Percentiles rank a stretch among this genome's conserved stretches.
These are phyloP conservation scores for Chamaecyparis obtusa DNA, from an alignment of 75 land plant species.

Conservation along the genomic window DNA sequence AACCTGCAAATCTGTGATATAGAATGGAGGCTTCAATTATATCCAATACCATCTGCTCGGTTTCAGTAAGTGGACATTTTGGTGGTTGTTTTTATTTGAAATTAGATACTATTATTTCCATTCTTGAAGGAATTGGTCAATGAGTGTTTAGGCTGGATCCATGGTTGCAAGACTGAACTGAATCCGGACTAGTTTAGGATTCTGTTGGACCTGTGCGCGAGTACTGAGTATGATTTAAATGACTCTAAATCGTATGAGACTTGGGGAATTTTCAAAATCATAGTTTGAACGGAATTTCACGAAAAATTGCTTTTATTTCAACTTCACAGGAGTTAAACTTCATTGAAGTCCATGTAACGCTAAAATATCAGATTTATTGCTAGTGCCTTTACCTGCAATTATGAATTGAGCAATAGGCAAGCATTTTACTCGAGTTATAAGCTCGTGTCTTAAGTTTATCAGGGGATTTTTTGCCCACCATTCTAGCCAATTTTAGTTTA, in stretches of 20 bases:
- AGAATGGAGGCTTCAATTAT: constrained; percentile 1
- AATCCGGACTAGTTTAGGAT: neutral
- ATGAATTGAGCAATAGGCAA: neutral
- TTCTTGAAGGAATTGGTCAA: neutral
- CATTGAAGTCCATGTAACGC: neutral
- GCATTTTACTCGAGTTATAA: no score
- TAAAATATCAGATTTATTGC: neutral
- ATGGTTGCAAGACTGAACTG: neutral
- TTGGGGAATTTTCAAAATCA: neutral
- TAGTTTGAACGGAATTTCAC: neutral
- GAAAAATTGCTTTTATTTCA: no score
- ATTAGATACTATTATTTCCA: neutral
- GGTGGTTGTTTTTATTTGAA: neutral
- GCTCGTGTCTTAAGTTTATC: neutral
- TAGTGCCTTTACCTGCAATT: neutral
- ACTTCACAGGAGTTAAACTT: neutral
- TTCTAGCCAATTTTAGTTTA: neutral
- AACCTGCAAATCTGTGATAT: constrained; percentile 8
- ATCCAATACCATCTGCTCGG: neutral
- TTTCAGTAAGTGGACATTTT: neutral
- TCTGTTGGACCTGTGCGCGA: neutral
- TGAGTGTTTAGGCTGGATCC: neutral
- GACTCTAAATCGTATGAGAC: neutral
- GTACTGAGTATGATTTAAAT: neutral
- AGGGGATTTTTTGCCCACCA: neutral